Evolutionary conservation across 768 basidiomycete species (phyloP).

Genomic region (Lactarius vividus): DNA sequence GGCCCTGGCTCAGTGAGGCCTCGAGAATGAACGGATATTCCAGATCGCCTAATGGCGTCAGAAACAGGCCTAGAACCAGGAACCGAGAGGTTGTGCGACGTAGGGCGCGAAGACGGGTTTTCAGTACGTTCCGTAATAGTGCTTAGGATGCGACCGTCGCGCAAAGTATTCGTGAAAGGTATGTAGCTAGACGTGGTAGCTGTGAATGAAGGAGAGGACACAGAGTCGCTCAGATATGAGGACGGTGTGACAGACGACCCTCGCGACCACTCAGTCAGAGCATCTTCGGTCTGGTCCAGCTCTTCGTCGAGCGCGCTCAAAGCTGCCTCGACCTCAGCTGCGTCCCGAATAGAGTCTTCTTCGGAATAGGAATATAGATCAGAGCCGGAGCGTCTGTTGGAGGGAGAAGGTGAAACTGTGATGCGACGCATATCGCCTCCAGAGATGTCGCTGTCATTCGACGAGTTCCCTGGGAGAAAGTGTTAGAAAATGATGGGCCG

Average conservation of each 20-base stretch:
- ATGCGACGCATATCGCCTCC: conserved; percentile 30
- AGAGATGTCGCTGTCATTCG: conserved; percentile 25
- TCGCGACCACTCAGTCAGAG: conserved; percentile 60
- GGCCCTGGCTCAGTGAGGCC: conserved; percentile 54
- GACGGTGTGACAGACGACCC: conserved; percentile 38
- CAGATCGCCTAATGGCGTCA: conserved; percentile 47
- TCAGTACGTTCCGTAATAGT: conserved; percentile 80
- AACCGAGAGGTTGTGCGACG: conserved; percentile 37
- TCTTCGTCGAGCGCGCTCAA: conserved; percentile 67
- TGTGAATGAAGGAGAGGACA: conserved; percentile 30
- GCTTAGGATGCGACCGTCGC: conserved; percentile 56
- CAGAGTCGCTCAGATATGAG: conserved; percentile 36
- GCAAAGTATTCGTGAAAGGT: conserved; percentile 39
- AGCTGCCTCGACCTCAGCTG: conserved; percentile 61
- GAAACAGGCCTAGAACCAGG: conserved; percentile 35
- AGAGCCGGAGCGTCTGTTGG: conserved; percentile 9
- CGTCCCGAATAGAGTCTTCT: conserved; percentile 46
- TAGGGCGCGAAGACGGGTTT: conserved; percentile 57
- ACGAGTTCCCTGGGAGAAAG: conserved; percentile 21
- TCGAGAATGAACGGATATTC: conserved; percentile 45
- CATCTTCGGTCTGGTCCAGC: conserved; percentile 61
- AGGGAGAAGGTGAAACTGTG: conserved; percentile 29
- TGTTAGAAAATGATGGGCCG: conserved; percentile 5
- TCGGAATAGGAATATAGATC: conserved; percentile 46
- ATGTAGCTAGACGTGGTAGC: conserved; percentile 26